These are phyloP conservation scores for Sungouiozyma ichnusensis DNA, from an alignment of 805 yeast species.

Conservation along the genomic window DNA sequence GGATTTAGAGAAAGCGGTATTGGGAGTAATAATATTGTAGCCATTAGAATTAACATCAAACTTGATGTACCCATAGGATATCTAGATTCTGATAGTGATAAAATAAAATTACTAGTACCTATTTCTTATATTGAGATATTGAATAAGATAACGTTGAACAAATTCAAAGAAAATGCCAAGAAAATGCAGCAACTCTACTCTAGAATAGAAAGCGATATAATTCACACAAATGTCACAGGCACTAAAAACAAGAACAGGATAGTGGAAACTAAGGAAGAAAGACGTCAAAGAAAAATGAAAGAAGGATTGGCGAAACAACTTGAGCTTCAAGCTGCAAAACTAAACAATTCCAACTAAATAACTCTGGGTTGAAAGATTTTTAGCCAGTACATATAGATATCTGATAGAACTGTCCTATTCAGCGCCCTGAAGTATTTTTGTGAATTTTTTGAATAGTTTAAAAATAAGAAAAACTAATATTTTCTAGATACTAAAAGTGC, in stretches of 20 bases:
- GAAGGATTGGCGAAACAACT: slow-evolving; percentile 34
- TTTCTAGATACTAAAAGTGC: no score
- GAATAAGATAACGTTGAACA: slow-evolving; percentile 45
- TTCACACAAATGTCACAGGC: slow-evolving; percentile 10
- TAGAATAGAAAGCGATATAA: slow-evolving; percentile 30
- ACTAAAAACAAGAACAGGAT: neutral
- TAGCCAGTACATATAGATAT: no score
- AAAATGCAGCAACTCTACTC: slow-evolving; percentile 42
- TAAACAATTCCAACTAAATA: neutral
- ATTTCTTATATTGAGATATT: slow-evolving; percentile 41
- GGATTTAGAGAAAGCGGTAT: slow-evolving; percentile 86
- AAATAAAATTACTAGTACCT: slow-evolving; percentile 37
- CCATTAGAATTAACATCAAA: slow-evolving; percentile 55
- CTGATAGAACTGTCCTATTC: no score
- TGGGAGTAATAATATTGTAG: slow-evolving; percentile 69
- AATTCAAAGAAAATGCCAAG: slow-evolving; percentile 55
- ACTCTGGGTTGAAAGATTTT: no score
- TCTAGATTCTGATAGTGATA: slow-evolving; percentile 21
- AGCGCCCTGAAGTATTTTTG: no score
- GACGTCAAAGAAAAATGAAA: slow-evolving; percentile 40
- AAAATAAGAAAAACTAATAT: no score
- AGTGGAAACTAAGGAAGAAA: slow-evolving; percentile 46
- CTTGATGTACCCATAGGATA: slow-evolving; percentile 72
- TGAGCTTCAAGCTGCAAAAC: slow-evolving; percentile 3
- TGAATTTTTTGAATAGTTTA: no score